Evolutionary conservation across 257 asterid genomes (phyloP).

Genomic region (Salvia miltiorrhiza): DNA sequence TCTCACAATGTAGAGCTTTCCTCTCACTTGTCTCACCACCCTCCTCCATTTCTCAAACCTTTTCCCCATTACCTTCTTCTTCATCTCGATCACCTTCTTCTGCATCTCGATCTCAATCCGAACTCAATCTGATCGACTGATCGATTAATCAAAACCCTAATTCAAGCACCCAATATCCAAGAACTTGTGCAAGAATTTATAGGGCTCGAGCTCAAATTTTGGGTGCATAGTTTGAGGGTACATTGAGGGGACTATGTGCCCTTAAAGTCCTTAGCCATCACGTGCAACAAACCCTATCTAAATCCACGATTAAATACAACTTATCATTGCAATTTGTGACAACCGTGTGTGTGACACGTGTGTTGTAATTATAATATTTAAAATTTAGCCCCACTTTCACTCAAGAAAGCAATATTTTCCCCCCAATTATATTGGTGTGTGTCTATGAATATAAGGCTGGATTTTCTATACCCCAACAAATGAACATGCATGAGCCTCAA

Average conservation of each 20-base stretch:
- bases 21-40: constrained; percentile 41
- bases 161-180: neutral
- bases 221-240: constrained; percentile 6
- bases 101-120: too few relatives aligned
- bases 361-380: neutral
- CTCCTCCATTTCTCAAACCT: constrained; percentile 40
- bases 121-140: too few relatives aligned
- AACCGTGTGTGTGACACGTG: constrained; percentile 28
- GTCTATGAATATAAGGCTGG: neutral
- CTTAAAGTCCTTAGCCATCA: constrained; percentile 27
- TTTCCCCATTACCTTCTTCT: constrained; percentile 23
- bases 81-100: too few relatives aligned
- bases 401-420: neutral
- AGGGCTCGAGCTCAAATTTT: neutral
- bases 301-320: constrained; percentile 15
- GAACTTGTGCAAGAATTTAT: neutral
- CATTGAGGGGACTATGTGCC: constrained; percentile 40
- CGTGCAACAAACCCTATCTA: constrained; percentile 34
- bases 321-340: constrained; percentile 28
- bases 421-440: neutral
- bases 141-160: neutral
- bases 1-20: constrained; percentile 40
- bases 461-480: constrained; percentile 15
- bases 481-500: constrained; percentile 25
- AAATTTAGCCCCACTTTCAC: constrained; percentile 13